Evolutionary conservation across 106 monocot genomes (phyloP).

Genomic region (Dioscorea zingiberensis): DNA sequence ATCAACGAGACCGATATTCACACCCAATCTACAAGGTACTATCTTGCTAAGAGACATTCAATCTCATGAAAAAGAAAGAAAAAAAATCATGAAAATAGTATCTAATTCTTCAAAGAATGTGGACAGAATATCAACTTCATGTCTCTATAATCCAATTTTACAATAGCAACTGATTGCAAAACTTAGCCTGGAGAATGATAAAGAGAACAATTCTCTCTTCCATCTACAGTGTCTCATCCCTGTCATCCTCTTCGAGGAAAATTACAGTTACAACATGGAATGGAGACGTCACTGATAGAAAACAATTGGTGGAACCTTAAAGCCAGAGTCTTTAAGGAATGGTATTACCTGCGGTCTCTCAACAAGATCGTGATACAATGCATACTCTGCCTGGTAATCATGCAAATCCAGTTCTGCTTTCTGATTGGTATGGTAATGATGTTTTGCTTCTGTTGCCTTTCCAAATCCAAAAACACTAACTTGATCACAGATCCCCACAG

Average conservation of each 20-base stretch:
- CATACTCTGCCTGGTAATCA: constrained; percentile 91
- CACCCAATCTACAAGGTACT: no score
- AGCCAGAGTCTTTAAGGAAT: constrained; percentile 49
- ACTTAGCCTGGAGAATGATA: no score
- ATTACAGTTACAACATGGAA: neutral
- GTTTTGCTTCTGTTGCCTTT: constrained; percentile 58
- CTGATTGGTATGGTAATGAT: constrained; percentile 91
- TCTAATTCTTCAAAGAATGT: no score
- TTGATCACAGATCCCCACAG: constrained; percentile 49
- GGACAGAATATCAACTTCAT: no score
- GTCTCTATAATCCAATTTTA: no score
- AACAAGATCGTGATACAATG: constrained; percentile 49
- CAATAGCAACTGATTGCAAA: no score
- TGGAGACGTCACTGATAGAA: constrained; percentile 25
- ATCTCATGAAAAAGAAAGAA: no score
- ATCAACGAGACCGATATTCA: no score
- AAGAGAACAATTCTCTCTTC: no score
- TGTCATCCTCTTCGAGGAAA: neutral
- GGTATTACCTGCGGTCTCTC: constrained; percentile 56
- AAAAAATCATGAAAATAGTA: no score
- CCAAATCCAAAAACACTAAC: constrained; percentile 87
- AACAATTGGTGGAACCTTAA: constrained; percentile 53
- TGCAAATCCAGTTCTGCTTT: constrained; percentile 77
- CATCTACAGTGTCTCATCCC: neutral
- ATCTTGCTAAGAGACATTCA: no score